Base-by-base conservation (phyloP, 371 early-diverging fungal genomes). In the Rhizopus arrhizus region DNA sequence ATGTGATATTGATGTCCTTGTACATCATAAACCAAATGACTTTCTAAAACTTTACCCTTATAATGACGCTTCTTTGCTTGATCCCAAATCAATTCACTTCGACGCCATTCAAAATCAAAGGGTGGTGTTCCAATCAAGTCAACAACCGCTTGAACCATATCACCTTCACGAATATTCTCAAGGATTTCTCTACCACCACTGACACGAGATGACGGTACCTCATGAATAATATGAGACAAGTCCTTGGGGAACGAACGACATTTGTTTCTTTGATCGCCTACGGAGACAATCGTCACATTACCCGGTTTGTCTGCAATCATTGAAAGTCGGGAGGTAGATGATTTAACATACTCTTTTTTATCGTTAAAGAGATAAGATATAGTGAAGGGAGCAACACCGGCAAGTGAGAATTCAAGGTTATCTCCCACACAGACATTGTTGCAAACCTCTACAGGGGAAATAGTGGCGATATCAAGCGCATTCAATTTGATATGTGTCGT, bases 261-360 rank as follows among this genome's bases (percentile, higher is more conserved):
- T 47, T 81, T 72, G 62, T 83, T 79, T 33, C 76, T 66, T 35
- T 81, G 73, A 56, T 83, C 76, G 38, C 83, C 81, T 28, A 83
- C 77, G 8, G 80, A 80, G 2, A 78, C 46, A 59, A 83, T 76
- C 0, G 83, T 81, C 34, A 83, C 52, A 56, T 83, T 83, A 40
- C 83, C 83, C 33, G 83, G 75, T 38, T 76, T 77, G 55, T 83
- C 83, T 15, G 83, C 83, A 49, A 79, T 50, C 68, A 77, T 68
- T 5, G 74, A 57, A 2, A 79, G 48, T 32, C 58, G 65, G 10
- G 78, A 67, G 0, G 73, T 63, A 22, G 46, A 54, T 4, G 75
- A 56, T 9, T 69, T 74, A 34, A 74, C 59, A 41, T 66, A 70
- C 58, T 74, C 74, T 4, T 35, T 59, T 31, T 65, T 64, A 9